These are phyloP conservation scores for Kwoniella dejecticola DNA, from an alignment of 768 basidiomycete genomes.

Conservation along the genomic window DNA sequence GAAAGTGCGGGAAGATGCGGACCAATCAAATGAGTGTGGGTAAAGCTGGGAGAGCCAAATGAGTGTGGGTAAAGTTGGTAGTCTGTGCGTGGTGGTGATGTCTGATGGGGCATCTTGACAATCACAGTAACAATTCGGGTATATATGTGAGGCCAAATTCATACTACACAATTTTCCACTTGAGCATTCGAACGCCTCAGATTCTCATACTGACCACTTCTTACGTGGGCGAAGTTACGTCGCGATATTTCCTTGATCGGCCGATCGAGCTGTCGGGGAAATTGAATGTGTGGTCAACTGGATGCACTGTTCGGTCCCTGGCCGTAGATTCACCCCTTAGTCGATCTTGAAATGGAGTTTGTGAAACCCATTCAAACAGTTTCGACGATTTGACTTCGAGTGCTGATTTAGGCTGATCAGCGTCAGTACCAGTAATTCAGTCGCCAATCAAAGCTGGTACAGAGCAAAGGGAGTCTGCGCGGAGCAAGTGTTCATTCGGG, in stretches of 20 bases:
- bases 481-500: too few species aligned
- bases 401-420: background rate
- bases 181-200: background rate
- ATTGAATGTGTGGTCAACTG: background rate
- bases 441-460: too few species aligned
- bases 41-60: slow-evolving; percentile 9
- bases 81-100: background rate
- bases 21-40: slow-evolving; percentile 2
- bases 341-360: background rate
- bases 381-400: background rate
- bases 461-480: too few species aligned
- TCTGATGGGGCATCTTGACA: background rate
- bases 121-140: too few species aligned
- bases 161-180: too few species aligned
- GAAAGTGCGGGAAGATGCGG: background rate
- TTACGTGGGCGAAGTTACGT: too few species aligned
- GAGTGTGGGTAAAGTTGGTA: slow-evolving; percentile 10
- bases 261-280: background rate
- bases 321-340: background rate
- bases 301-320: too few species aligned
- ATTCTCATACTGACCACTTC: background rate
- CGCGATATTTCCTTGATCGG: too few species aligned
- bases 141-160: too few species aligned
- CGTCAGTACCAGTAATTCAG: too few species aligned
- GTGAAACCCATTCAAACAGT: background rate